Evolutionary conservation across 176 grass and related monocot species (phyloP).

Genomic region (Juncus inflexus): DNA sequence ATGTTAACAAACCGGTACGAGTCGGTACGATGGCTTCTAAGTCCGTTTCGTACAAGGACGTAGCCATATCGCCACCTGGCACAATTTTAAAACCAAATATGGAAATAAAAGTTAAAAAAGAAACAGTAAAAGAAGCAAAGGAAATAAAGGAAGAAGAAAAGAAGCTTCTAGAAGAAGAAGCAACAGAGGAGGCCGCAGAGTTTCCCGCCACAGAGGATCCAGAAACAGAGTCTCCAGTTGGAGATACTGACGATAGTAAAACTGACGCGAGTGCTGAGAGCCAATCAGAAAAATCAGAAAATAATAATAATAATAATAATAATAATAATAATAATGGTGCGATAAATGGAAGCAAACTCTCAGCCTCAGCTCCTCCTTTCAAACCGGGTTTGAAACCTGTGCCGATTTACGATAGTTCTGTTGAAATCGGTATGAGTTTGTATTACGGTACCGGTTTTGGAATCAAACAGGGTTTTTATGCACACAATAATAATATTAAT

Average conservation of each 20-base stretch:
- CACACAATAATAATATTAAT: slow-evolving; percentile 38
- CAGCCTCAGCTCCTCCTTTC: slow-evolving; percentile 95
- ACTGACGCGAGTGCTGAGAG: slow-evolving; percentile 31
- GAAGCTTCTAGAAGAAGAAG: slow-evolving; percentile 38
- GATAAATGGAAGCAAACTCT: slow-evolving; percentile 68
- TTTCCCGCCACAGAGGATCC: slow-evolving; percentile 35
- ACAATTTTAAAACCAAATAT: slow-evolving; percentile 67
- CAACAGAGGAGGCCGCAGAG: slow-evolving; percentile 37
- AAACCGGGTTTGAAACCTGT: slow-evolving; percentile 73
- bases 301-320: slow-evolving; percentile 29
- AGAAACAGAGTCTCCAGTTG: slow-evolving; percentile 19
- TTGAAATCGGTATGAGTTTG: slow-evolving; percentile 59
- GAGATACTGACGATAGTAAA: slow-evolving; percentile 39
- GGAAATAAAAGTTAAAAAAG: slow-evolving; percentile 45
- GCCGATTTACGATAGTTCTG: slow-evolving; percentile 32
- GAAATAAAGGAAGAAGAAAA: slow-evolving; percentile 48
- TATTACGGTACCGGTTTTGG: slow-evolving; percentile 62
- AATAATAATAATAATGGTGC: too few relatives aligned
- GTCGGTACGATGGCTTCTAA: slow-evolving; percentile 61
- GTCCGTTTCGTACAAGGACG: slow-evolving; percentile 90
- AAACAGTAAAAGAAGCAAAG: slow-evolving; percentile 35
- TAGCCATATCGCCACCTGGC: slow-evolving; percentile 79
- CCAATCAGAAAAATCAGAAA: slow-evolving; percentile 45
- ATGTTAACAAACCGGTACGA: slow-evolving; percentile 9
- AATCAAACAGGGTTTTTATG: slow-evolving; percentile 63